Conservation (phyloP, 352 stramenopile genomes). For the Phytophthora tentaculata region DNA sequence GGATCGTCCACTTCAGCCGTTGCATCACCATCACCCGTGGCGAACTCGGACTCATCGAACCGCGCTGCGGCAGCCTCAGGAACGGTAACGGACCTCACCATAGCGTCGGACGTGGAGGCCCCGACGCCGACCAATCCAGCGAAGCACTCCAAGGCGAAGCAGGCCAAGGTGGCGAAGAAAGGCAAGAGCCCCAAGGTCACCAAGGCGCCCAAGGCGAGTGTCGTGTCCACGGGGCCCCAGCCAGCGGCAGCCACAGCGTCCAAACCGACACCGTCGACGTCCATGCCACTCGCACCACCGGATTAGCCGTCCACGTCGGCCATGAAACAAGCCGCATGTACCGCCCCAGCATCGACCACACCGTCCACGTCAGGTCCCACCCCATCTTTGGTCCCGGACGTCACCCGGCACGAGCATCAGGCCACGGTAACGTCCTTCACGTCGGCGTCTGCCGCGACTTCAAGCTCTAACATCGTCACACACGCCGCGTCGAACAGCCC, state of each 20-base stretch:
- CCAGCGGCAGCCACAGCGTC: no score
- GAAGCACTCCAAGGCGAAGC: background rate
- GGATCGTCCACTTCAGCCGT: background rate
- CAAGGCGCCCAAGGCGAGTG: background rate
- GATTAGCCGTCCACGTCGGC: background rate
- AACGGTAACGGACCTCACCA: background rate
- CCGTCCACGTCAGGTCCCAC: no score
- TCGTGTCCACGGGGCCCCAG: background rate
- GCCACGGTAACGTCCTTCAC: no score
- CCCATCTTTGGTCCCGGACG: no score
- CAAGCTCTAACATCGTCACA: background rate
- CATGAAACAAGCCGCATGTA: background rate
- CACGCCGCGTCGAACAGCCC: background rate
- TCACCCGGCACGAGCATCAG: no score
- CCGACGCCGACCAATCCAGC: background rate
- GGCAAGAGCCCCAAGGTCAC: background rate
- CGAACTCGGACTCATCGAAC: no score
- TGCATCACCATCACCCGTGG: background rate
- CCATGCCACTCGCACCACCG: background rate
- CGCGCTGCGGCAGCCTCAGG: background rate
- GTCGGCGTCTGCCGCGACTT: no score
- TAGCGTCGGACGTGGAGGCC: background rate
- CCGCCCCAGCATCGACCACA: background rate
- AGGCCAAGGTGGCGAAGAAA: background rate
- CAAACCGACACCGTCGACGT: background rate